Percentiles rank a stretch among this genome's conserved stretches.
phyloP scores from a whole-genome alignment of 108 stramenopile genomes.

The Pseudonitzschia delicatissima region DNA sequence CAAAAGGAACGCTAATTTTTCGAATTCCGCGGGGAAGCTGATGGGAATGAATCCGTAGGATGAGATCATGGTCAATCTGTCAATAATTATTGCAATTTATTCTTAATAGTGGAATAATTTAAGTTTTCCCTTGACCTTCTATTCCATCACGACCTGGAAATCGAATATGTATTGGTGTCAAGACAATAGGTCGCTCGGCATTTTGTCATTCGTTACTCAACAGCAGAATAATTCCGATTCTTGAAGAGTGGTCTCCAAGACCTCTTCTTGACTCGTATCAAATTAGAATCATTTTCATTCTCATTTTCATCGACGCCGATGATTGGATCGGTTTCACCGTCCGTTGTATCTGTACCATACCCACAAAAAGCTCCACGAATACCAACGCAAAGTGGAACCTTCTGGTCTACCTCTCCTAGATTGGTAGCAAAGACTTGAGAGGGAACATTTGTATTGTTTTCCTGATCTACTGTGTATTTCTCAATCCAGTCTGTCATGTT shows the following conservation, averaged over 20 bases:
- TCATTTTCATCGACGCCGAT: background rate
- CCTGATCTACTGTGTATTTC: background rate
- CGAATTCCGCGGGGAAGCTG: too few relatives aligned
- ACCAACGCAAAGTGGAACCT: background rate
- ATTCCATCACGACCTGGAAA: too few relatives aligned
- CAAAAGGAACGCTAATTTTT: too few relatives aligned
- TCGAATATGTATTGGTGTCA: too few relatives aligned
- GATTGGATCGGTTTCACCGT: background rate
- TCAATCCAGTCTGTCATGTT: constrained; percentile 24
- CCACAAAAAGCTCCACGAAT: background rate
- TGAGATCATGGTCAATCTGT: too few relatives aligned
- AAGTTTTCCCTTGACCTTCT: too few relatives aligned
- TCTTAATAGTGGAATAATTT: too few relatives aligned
- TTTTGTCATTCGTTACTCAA: background rate
- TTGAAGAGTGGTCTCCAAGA: constrained; percentile 11
- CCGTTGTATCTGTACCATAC: constrained; percentile 1
- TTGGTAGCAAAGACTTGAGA: constrained; percentile 24
- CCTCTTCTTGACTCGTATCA: background rate
- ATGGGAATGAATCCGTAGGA: too few relatives aligned
- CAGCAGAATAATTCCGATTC: constrained; percentile 5
- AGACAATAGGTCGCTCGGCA: too few relatives aligned
- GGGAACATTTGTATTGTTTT: constrained; percentile 1
- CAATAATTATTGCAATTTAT: too few relatives aligned
- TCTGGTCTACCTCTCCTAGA: constrained; percentile 13
- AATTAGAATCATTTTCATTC: background rate